Percentiles rank a stretch among this genome's conserved stretches.
Evolutionary conservation across 129 eudicot genomes (phyloP).

Genomic region (Helianthus annuus): HanXRQr2.0-SUNRISE NC_035440.2:106701495-106701994

Average conservation of each 20-base stretch:
- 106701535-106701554: too few relatives aligned
- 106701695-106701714: constrained; percentile 84
- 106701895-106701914: not conserved
- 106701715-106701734: constrained; percentile 54
- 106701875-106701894: not conserved
- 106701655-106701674: constrained; percentile 30
- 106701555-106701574: too few relatives aligned
- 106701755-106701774: constrained; percentile 75
- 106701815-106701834: constrained; percentile 98
- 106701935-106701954: constrained; percentile 28
- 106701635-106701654: constrained; percentile 6
- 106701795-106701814: constrained; percentile 91
- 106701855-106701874: too few relatives aligned
- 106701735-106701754: constrained; percentile 67
- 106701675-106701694: constrained; percentile 65
- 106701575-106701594: too few relatives aligned
- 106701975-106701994: constrained; percentile 66
- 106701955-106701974: constrained; percentile 51
- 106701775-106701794: constrained; percentile 59
- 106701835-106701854: too few relatives aligned
- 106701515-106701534: too few relatives aligned
- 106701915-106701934: not conserved
- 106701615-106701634: not conserved
- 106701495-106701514: too few relatives aligned
- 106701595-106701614: too few relatives aligned